Evolutionary conservation across 768 basidiomycete species (phyloP).

Genomic region (Mycena haematopus): DNA sequence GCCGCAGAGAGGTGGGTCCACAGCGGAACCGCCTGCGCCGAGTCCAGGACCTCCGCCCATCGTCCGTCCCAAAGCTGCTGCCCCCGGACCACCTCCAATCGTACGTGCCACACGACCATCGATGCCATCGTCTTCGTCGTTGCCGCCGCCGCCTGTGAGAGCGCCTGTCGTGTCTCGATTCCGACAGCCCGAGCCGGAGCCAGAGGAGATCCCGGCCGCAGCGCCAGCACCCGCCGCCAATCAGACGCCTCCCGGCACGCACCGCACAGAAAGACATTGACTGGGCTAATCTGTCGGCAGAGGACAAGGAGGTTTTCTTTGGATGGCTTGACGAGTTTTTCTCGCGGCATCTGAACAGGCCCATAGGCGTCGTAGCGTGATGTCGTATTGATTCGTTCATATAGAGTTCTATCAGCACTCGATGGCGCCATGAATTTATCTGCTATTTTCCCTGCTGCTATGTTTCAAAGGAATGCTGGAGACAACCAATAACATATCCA

Average conservation of each 20-base stretch:
- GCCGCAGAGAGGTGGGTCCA: constrained; percentile 28
- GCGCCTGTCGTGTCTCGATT: constrained; percentile 4
- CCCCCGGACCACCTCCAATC: constrained; percentile 18
- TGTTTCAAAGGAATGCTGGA: no score
- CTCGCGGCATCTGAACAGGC: constrained; percentile 45
- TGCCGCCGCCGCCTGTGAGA: constrained; percentile 34
- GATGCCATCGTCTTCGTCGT: constrained; percentile 33
- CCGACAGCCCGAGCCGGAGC: constrained; percentile 21
- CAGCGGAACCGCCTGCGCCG: constrained; percentile 36
- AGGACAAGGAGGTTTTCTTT: constrained; percentile 79
- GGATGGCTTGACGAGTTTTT: constrained; percentile 86
- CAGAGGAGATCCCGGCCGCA: not conserved
- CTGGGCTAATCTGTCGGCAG: constrained; percentile 69
- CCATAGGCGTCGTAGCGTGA: constrained; percentile 13
- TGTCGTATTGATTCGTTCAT: not conserved
- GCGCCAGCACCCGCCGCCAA: constrained; percentile 22
- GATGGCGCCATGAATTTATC: no score
- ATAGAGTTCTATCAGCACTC: no score
- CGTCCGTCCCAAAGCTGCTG: not conserved
- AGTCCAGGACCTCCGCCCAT: constrained; percentile 18
- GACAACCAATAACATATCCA: no score
- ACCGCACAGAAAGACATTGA: constrained; percentile 49
- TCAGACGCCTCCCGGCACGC: constrained; percentile 11
- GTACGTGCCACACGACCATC: constrained; percentile 22
- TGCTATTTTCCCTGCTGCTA: no score